These are phyloP conservation scores for Daldinia sp. DNA, from an alignment of 2,329 filamentous ascomycete species.

Conservation along the genomic window DNA sequence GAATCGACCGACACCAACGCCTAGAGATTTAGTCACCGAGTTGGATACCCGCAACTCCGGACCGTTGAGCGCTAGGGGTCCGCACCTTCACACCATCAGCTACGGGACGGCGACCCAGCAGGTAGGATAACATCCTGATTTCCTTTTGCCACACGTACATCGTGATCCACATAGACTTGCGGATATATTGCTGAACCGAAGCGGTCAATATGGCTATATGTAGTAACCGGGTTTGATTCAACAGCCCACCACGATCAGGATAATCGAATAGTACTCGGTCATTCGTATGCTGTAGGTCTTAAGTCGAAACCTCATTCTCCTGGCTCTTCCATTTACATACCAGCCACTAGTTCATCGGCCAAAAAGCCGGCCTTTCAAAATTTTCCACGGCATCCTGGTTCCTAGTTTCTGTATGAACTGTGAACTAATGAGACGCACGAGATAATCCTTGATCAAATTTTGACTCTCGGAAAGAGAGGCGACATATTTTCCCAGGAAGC, in stretches of 20 bases:
- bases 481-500: background rate
- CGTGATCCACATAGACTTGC: slow-evolving; percentile 20
- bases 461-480: background rate
- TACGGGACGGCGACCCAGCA: slow-evolving; percentile 8
- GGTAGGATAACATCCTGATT: slow-evolving; percentile 9
- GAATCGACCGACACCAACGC: slow-evolving; percentile 19
- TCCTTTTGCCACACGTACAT: slow-evolving; percentile 24
- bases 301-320: slow-evolving; percentile 10
- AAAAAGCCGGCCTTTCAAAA: background rate
- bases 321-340: slow-evolving; percentile 9
- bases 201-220: slow-evolving; percentile 13
- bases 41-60: slow-evolving; percentile 25
- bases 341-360: slow-evolving; percentile 4
- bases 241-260: slow-evolving; percentile 19
- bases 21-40: slow-evolving; percentile 18
- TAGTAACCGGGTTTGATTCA: background rate
- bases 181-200: slow-evolving; percentile 15
- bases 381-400: background rate
- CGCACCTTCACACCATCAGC: slow-evolving; percentile 24
- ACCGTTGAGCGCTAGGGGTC: slow-evolving; percentile 19
- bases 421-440: slow-evolving; percentile 7
- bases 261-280: slow-evolving; percentile 18
- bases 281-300: slow-evolving; percentile 8
- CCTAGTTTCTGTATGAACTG: background rate
- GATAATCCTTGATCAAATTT: background rate